Percentiles rank a stretch among this genome's conserved stretches.
Conservation (phyloP, 345 rosid genomes). For the Draba incana region DNA sequence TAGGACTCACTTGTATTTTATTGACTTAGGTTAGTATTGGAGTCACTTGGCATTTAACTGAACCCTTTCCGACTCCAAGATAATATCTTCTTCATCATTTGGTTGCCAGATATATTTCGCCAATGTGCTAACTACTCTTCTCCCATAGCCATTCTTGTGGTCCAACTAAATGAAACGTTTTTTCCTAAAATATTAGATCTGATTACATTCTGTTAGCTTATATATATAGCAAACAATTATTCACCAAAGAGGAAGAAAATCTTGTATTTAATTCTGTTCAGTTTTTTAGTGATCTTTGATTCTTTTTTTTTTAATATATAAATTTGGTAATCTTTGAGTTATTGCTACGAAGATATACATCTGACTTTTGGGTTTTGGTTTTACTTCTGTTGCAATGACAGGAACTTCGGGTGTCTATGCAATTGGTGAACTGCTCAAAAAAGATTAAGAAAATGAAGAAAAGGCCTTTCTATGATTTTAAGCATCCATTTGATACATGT, state of each 20-base stretch:
- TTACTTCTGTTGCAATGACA: conserved; percentile 24
- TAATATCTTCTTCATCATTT: neutral
- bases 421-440: conserved; percentile 4
- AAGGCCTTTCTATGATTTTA: conserved; percentile 54
- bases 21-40: neutral
- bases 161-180: too few relatives aligned
- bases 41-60: neutral
- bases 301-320: too few relatives aligned
- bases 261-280: neutral
- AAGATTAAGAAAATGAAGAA: conserved; percentile 43
- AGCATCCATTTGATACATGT: conserved; percentile 54
- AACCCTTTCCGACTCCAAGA: neutral
- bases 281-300: neutral
- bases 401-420: conserved; percentile 9
- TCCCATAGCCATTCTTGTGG: neutral
- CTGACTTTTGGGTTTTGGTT: conserved; percentile 21
- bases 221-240: neutral
- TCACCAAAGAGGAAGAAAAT: neutral
- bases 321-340: conserved; percentile 1
- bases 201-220: neutral
- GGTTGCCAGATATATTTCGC: neutral
- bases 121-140: neutral
- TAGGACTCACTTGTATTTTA: neutral
- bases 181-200: too few relatives aligned
- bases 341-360: conserved; percentile 2